These are phyloP conservation scores for Penicillium sp. DNA, from an alignment of 2,329 filamentous ascomycete species.

Conservation along the genomic window DNA sequence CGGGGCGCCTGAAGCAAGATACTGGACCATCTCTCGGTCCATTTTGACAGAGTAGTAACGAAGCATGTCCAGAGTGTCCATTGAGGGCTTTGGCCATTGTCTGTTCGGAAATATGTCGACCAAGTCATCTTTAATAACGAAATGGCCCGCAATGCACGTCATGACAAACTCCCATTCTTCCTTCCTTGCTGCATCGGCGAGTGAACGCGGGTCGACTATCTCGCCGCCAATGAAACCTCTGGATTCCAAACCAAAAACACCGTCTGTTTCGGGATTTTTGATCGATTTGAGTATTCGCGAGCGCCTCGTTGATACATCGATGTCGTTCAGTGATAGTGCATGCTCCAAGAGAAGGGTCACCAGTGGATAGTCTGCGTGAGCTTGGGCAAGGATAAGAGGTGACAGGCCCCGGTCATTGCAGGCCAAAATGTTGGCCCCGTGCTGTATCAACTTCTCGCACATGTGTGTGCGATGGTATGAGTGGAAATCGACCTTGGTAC, in stretches of 20 bases:
- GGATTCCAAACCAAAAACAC: not conserved
- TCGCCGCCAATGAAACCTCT: conserved; percentile 4
- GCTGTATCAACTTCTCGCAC: conserved; percentile 9
- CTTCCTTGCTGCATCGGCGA: not conserved
- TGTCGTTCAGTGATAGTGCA: not conserved
- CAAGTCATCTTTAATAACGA: conserved; percentile 3
- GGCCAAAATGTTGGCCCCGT: conserved; percentile 7
- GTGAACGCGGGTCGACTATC: not conserved
- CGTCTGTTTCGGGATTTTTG: not conserved
- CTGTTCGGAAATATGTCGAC: no score
- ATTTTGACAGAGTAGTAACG: conserved; percentile 6
- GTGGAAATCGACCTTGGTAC: not conserved
- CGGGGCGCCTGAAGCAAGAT: not conserved
- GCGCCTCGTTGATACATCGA: not conserved
- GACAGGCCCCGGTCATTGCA: not conserved
- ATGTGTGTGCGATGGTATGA: conserved; percentile 4
- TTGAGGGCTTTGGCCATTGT: not conserved
- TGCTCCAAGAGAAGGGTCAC: conserved; percentile 11
- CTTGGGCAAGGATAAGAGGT: conserved; percentile 1
- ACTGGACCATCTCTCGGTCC: conserved; percentile 7
- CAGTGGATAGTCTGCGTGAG: conserved; percentile 9
- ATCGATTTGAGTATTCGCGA: conserved; percentile 6
- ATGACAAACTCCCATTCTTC: conserved; percentile 16
- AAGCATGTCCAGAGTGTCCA: conserved; percentile 8
- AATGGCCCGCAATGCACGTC: conserved; percentile 9